Percentiles rank a stretch among this genome's conserved stretches.
phyloP scores from a whole-genome alignment of 768 basidiomycete species.

The Hemileccinum impolitum region DNA sequence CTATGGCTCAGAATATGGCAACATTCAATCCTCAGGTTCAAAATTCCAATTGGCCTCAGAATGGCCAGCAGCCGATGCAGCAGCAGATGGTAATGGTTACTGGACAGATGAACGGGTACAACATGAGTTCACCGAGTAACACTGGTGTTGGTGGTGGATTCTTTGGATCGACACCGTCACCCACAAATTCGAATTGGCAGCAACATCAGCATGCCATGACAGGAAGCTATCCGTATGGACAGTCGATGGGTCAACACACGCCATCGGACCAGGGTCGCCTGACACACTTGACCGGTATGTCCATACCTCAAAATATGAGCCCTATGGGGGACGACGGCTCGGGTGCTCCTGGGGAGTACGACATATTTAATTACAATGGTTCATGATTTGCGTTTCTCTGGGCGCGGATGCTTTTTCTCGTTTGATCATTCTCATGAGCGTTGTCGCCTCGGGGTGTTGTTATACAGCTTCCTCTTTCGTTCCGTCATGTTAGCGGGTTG shows the following conservation, averaged over 20 bases:
- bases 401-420: constrained; percentile 18
- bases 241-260: constrained; percentile 22
- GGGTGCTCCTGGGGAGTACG: constrained; percentile 44
- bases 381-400: constrained; percentile 27
- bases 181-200: constrained; percentile 28
- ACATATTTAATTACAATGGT: constrained; percentile 57
- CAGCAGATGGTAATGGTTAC: constrained; percentile 32
- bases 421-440: constrained; percentile 17
- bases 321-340: constrained; percentile 45
- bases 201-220: constrained; percentile 27
- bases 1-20: constrained; percentile 26
- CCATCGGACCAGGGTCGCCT: constrained; percentile 34
- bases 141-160: constrained; percentile 23
- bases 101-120: constrained; percentile 35
- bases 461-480: constrained; percentile 12
- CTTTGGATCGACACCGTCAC: constrained; percentile 25
- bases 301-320: constrained; percentile 44
- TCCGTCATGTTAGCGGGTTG: constrained; percentile 9
- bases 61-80: constrained; percentile 54
- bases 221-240: constrained; percentile 29
- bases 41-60: constrained; percentile 46
- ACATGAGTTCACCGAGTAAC: constrained; percentile 38
- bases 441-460: constrained; percentile 26
- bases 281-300: constrained; percentile 50
- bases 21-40: constrained; percentile 36